Evolutionary conservation across 177 flowering plant species (phyloP).

Genomic region (Vitis hybrid): DNA sequence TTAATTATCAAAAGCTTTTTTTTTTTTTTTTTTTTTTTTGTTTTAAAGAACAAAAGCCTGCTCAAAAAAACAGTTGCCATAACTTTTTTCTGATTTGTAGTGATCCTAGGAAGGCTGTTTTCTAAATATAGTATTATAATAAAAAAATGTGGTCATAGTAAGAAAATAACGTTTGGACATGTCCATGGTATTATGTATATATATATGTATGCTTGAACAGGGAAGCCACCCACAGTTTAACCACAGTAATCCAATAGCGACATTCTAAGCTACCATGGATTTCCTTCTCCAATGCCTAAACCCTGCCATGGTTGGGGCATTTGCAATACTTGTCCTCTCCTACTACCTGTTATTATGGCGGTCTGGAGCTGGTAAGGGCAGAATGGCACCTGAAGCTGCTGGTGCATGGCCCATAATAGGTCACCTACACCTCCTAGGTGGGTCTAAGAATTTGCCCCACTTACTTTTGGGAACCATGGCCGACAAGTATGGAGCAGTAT

Average conservation of each 20-base stretch:
- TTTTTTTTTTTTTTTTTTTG: no score
- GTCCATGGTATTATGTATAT: no score
- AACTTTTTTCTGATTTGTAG: no score
- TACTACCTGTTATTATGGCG: not conserved
- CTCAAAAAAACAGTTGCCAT: no score
- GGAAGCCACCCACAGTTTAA: not conserved
- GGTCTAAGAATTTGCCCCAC: conserved; percentile 29
- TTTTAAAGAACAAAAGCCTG: no score
- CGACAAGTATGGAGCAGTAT: conserved; percentile 51
- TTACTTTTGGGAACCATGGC: conserved; percentile 41
- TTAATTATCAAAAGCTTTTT: no score
- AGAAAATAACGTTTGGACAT: no score
- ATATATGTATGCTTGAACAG: not conserved
- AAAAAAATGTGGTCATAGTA: no score
- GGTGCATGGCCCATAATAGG: conserved; percentile 46
- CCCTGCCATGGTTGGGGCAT: not conserved
- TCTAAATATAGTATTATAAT: no score
- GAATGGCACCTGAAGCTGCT: conserved; percentile 26
- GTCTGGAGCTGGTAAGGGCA: not conserved
- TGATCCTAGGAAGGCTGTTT: no score
- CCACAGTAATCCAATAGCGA: not conserved
- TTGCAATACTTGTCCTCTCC: conserved; percentile 1
- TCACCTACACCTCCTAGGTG: conserved; percentile 38
- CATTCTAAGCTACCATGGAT: conserved; percentile 1
- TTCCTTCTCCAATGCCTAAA: not conserved